These are phyloP conservation scores for Suillus tomentosus DNA, from an alignment of 768 basidiomycete species.

Conservation along the genomic window DNA sequence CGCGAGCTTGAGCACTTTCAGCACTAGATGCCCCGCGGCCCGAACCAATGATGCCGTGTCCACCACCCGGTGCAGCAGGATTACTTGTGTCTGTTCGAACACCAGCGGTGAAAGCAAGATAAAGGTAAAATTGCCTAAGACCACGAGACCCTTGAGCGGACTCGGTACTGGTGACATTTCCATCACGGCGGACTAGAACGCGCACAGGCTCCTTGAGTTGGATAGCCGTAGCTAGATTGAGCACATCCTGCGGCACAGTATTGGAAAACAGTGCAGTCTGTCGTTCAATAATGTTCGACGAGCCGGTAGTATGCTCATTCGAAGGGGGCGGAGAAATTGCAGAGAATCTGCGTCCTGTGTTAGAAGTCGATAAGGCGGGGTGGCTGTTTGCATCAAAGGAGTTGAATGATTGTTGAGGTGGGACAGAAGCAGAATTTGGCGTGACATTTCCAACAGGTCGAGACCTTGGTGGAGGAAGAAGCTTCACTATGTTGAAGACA, in stretches of 20 bases:
- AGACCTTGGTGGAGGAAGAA: conserved; percentile 86
- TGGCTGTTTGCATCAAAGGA: conserved; percentile 47
- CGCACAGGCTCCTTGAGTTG: conserved; percentile 95
- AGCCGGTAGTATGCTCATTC: conserved; percentile 36
- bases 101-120: conserved; percentile 91
- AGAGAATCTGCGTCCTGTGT: conserved; percentile 60
- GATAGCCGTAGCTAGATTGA: conserved; percentile 91
- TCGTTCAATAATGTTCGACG: conserved; percentile 57
- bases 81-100: conserved; percentile 60
- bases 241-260: conserved; percentile 96
- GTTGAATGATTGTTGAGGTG: conserved; percentile 45
- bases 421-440: conserved; percentile 34
- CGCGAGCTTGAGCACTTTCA: conserved; percentile 82
- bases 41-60: conserved; percentile 90
- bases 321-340: conserved; percentile 50
- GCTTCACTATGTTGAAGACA: conserved; percentile 90
- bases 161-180: conserved; percentile 72
- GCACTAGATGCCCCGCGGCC: conserved; percentile 82
- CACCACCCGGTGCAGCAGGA: conserved; percentile 47
- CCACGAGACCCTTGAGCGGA: conserved; percentile 77
- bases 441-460: conserved; percentile 46
- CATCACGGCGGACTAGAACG: conserved; percentile 93
- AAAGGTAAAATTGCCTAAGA: conserved; percentile 94
- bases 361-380: conserved; percentile 35
- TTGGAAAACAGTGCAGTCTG: conserved; percentile 97